These are phyloP conservation scores for Entomortierella parvispora DNA, from an alignment of 192 early-diverging fungal genomes.

Conservation along the genomic window DNA sequence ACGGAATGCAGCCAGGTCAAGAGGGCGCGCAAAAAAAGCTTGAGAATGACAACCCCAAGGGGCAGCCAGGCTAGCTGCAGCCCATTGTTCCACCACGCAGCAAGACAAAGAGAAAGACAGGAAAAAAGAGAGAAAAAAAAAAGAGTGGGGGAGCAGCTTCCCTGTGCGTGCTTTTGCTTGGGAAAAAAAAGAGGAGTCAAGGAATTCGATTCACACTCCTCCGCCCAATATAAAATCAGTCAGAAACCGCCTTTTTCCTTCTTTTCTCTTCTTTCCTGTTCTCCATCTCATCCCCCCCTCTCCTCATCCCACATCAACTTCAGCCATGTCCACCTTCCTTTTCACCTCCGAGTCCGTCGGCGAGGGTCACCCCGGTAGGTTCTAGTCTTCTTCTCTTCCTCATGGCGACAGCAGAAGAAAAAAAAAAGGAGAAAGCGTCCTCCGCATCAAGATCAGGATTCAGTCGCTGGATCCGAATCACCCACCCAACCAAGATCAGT, in stretches of 20 bases:
- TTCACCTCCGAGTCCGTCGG: constrained; percentile 99
- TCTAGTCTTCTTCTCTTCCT: background rate
- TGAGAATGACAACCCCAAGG: too few relatives aligned
- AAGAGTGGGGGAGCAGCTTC: background rate
- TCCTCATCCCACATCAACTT: constrained; percentile 1
- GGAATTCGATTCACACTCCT: constrained; percentile 2
- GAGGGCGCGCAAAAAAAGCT: too few relatives aligned
- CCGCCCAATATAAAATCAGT: constrained; percentile 17
- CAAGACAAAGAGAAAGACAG: too few relatives aligned
- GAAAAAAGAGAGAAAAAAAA: too few relatives aligned
- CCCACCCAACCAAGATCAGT: too few relatives aligned
- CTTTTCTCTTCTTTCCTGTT: constrained; percentile 9
- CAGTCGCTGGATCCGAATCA: too few relatives aligned
- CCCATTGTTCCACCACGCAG: too few relatives aligned
- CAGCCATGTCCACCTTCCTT: constrained; percentile 79
- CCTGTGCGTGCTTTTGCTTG: background rate
- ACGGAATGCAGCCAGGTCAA: too few relatives aligned
- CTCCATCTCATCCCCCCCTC: constrained; percentile 10
- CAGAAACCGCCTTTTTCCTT: background rate
- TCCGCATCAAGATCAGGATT: too few relatives aligned
- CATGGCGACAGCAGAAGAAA: background rate
- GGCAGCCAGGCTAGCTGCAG: too few relatives aligned
- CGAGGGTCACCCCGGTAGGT: constrained; percentile 96
- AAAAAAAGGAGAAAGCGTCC: background rate
- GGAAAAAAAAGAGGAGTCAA: background rate